Base-by-base conservation (phyloP, 2,329 filamentous ascomycete species). In the Hirsutella thompsonii region DNA sequence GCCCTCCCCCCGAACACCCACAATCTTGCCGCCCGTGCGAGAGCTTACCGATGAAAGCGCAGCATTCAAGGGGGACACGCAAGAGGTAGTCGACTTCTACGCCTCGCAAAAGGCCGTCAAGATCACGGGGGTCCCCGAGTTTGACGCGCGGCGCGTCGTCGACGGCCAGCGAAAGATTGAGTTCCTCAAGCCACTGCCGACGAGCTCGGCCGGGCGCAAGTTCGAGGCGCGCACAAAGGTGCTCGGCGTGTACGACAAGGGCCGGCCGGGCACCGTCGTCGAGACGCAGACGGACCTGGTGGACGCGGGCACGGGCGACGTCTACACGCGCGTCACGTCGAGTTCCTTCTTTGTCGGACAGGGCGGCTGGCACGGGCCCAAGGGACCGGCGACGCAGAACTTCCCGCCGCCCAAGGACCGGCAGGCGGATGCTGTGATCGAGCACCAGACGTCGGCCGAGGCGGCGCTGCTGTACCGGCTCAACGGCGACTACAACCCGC, bases 401-500 rank as follows among this genome's bases (percentile, higher is more conserved):
- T 94, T 77, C 66, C 81, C 84, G 6, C 82, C 86, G 5, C 87
- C 87, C 8, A 66, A 81, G 56, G 80, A 71, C 47, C 80, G 76
- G 63, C 77, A 78, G 63, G 83, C 88, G 14, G 86, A 93, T 61
- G 74, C 69, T 35, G 72, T 78, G 5, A 74, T 83, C 49, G 73
- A 76, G 52, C 74, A 82, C 52, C 80, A 87, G 61, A 87, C 83
- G 4, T 83, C 68, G 20, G 56, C 67, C 40, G 78, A 89, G 65
- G 84, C 84, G 4, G 77, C 85, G 8, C 74, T 83, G 47, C 67
- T 92, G 42, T 92, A 92, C 62, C 75, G 86, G 47, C 73, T 94
- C 39, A 94, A 94, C 53, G 88, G 88, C 49, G 89, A 94, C 66
- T 94, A 94, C 65, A 94, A 94, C 67, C 89, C 88, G 21, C 78